Evolutionary conservation across 768 basidiomycete genomes (phyloP), one percentile per base, ranked within the genome.

Genomic region (Sarcomyxa edulis): DNA sequence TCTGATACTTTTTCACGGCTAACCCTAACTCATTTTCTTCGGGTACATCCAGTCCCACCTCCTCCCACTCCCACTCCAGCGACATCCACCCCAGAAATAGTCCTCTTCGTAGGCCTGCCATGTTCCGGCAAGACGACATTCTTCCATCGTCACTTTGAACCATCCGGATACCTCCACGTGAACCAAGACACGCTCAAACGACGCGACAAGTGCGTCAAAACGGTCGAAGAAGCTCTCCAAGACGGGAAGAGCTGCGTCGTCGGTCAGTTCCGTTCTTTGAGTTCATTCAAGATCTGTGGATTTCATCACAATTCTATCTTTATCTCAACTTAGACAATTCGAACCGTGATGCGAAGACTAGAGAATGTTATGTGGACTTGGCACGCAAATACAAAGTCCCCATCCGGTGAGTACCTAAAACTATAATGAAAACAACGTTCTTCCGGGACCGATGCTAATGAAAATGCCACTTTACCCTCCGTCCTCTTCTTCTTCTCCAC

Each of bases 161-260:
- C 78, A 0, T 62, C 59, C 4, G 81, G 74, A 10, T 96, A 97
- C 57, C 59, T 70, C 2, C 89, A 94, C 47, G 71, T 98, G 44
- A 95, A 95, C 53, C 92, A 95, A 59, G 91, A 95, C 54, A 78
- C 65, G 2, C 60, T 97, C 10, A 75, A 76, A 35, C 80, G 78
- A n/a, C 71, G 86, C 30, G 63, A 75, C 7, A 88, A 80, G 49
- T 96, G 94, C 49, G 45, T 93, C 34, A 78, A 71, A 48, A 74
- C 70, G 2, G 77, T 80, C 1, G 68, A 75, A 35, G 71, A 72
- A 16, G 68, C 71, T 0, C 50, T 93, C 22, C 51, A 56, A 18
- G 64, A 61, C 1, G 76, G 77, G 2, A 67, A 74, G 53, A 81
- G 81, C 38, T 84, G 84, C 49, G 85, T 93, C 9, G 69, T 97